Percentiles rank a stretch among this genome's conserved stretches.
Evolutionary conservation across 1,284 basidiomycete species (phyloP).

Genomic region (Cutaneotrichosporon sp.): DNA sequence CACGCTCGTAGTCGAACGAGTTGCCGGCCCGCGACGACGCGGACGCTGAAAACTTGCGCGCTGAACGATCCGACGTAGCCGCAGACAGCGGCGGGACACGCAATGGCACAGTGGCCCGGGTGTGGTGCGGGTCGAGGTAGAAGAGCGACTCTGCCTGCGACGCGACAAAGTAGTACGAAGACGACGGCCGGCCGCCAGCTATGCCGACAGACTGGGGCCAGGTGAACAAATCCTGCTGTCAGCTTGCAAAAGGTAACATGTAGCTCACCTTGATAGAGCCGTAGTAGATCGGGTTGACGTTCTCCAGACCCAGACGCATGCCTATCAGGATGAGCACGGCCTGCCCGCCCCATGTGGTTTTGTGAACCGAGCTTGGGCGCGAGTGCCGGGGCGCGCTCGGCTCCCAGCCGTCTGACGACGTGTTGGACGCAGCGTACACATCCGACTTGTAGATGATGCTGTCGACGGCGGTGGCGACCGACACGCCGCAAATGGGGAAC

Average conservation of each 20-base stretch:
- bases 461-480: conserved; percentile 77
- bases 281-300: conserved; percentile 92
- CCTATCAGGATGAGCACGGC: conserved; percentile 85
- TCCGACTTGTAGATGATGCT: conserved; percentile 79
- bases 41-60: background rate
- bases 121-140: conserved; percentile 93
- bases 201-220: conserved; percentile 95
- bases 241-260: background rate
- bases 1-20: background rate
- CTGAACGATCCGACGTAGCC: background rate
- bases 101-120: conserved; percentile 72
- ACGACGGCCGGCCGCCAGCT: conserved; percentile 88
- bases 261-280: conserved; percentile 73
- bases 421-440: conserved; percentile 71
- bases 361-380: conserved; percentile 12
- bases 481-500: conserved; percentile 74
- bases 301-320: conserved; percentile 79
- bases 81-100: conserved; percentile 54
- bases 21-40: conserved; percentile 2
- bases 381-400: background rate
- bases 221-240: conserved; percentile 68
- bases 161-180: conserved; percentile 96
- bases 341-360: conserved; percentile 64
- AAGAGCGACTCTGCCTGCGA: conserved; percentile 83
- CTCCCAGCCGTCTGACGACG: conserved; percentile 39